Base-by-base conservation (phyloP, 1,284 basidiomycete species). In the Ceratorhiza oryzae-sativae region DNA sequence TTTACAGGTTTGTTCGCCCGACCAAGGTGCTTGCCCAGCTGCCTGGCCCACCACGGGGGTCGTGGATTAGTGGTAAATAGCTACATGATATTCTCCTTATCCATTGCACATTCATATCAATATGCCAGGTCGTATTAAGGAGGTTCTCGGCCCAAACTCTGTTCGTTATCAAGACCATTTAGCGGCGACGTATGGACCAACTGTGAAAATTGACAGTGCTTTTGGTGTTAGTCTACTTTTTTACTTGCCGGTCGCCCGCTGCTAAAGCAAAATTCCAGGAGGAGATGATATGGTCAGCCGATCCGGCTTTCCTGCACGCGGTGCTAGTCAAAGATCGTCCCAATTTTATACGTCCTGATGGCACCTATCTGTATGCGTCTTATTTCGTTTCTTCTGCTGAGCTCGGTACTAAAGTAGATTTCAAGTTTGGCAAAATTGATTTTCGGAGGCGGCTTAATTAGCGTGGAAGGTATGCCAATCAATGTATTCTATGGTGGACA, bases 251-350 rank as follows among this genome's bases (percentile, higher is more conserved):
- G 6, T 39, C 36, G 36, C 36, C 36, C 13, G 6, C 13, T 39
- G 8, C 13, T 39, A 39, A 25, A 46, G 6, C 36, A 6, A 13
- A 39, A 39, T 39, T 39, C n/a, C n/a, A 84, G 84, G 76, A 77
- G 20, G 77, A 84, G 73, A 81, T 82, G 75, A 79, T 86, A n/a
- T 86, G 84, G 74, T 76, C 86, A 20, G 82, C 84, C 2, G 86
- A 86, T 73, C 84, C 85, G 4, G 79, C 77, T 9, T 83, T 84
- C 1, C 76, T 86, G 12, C 81, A 84, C 58, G 80, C 80, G 58
- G 83, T 86, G 36, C 75, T 85, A 3, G 73, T 83, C 32, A 85
- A 83, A 74, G 85, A 86, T 48, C 82, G 84, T 73, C 81, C 84
- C 71, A 78, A 83, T 6, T 86, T 84, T 61, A 84, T 85, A 60